phyloP scores from a whole-genome alignment of 345 rosid genomes.

The Sisymbrium irio region DNA sequence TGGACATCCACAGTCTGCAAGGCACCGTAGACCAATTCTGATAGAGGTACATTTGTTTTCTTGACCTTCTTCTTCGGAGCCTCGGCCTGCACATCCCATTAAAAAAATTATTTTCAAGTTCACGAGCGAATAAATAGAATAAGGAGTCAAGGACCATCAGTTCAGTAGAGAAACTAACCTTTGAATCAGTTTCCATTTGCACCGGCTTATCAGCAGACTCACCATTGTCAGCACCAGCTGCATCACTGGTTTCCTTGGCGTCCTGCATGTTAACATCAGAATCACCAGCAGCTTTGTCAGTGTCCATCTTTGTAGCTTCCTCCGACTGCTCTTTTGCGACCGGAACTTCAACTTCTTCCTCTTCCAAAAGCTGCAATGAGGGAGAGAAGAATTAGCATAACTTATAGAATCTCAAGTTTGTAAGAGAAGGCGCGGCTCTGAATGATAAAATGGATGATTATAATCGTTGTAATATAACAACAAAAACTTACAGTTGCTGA shows the following conservation, averaged over 20 bases:
- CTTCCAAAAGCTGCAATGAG: conserved; percentile 75
- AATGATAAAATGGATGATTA: neutral
- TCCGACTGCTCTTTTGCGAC: conserved; percentile 56
- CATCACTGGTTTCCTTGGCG: conserved; percentile 58
- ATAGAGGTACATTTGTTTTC: conserved; percentile 75
- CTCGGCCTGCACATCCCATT: conserved; percentile 49
- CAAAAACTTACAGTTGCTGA: conserved; percentile 70
- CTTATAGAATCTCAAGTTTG: neutral
- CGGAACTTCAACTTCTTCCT: conserved; percentile 86
- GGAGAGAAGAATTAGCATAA: neutral
- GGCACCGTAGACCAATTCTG: conserved; percentile 73
- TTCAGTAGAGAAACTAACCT: conserved; percentile 43
- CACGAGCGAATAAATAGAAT: neutral
- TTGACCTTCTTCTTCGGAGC: conserved; percentile 90
- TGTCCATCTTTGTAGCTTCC: conserved; percentile 72
- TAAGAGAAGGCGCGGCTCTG: neutral
- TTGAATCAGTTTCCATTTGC: conserved; percentile 81
- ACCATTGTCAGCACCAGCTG: conserved; percentile 62
- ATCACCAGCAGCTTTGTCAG: conserved; percentile 65
- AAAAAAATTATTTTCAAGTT: neutral
- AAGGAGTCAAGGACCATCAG: neutral
- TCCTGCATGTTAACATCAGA: conserved; percentile 83
- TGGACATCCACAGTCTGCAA: conserved; percentile 63
- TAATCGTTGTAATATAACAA: neutral
- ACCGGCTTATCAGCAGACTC: conserved; percentile 69